Conservation (phyloP, 768 basidiomycete genomes). For the Leccinum disarticulatum region DNA sequence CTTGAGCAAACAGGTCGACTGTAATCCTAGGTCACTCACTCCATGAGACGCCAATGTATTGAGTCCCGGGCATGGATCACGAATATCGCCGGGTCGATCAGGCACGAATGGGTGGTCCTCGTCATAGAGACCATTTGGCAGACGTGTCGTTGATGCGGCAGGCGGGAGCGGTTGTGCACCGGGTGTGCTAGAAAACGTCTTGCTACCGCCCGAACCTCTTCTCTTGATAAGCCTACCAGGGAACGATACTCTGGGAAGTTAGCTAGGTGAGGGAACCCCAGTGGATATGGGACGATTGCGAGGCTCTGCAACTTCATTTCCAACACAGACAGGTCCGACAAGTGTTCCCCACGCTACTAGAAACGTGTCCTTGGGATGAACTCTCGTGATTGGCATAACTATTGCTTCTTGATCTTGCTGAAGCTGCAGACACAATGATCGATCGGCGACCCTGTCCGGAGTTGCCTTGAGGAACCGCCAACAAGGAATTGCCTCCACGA, state of each 20-base stretch:
- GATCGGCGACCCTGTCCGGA: too few species aligned
- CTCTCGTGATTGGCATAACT: too few species aligned
- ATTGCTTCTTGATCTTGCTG: too few species aligned
- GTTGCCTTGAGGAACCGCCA: too few species aligned
- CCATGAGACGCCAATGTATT: conserved; percentile 29
- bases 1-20: not conserved
- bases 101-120: conserved; percentile 16
- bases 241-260: conserved; percentile 24
- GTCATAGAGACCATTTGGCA: conserved; percentile 21
- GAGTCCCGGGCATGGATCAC: conserved; percentile 27
- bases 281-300: not conserved
- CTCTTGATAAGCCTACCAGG: conserved; percentile 17
- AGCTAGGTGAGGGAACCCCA: conserved; percentile 15
- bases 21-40: conserved; percentile 12
- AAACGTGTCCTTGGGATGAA: too few species aligned
- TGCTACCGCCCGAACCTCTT: conserved; percentile 16
- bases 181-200: conserved; percentile 18
- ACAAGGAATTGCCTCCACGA: too few species aligned
- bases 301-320: conserved; percentile 13
- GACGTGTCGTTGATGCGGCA: conserved; percentile 23
- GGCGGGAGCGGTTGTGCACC: conserved; percentile 25
- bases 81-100: conserved; percentile 21
- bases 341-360: not conserved
- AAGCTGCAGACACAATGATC: too few species aligned
- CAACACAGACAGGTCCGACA: not conserved